Conservation (phyloP, 345 rosid species). For the Populus pruinosa region DNA sequence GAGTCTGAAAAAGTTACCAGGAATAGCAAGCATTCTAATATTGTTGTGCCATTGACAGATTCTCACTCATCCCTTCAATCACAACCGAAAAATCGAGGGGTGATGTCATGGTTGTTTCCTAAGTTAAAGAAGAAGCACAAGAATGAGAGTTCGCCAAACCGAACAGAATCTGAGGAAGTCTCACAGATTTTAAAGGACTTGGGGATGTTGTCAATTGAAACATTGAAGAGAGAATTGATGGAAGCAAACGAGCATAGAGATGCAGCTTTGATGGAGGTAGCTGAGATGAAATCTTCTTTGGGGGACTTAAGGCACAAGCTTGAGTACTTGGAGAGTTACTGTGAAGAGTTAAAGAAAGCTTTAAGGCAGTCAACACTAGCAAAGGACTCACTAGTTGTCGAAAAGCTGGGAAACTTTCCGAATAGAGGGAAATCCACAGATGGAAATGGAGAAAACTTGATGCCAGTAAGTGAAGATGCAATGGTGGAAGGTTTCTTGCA, state of each 20-base stretch:
- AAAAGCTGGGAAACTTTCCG: slow-evolving; percentile 31
- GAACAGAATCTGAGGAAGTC: slow-evolving; percentile 75
- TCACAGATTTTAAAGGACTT: slow-evolving; percentile 62
- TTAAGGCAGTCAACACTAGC: slow-evolving; percentile 56
- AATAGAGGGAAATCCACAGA: slow-evolving; percentile 38
- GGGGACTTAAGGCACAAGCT: slow-evolving; percentile 73
- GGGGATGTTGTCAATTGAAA: slow-evolving; percentile 52
- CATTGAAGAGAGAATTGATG: slow-evolving; percentile 63
- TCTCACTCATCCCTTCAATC: slow-evolving; percentile 57
- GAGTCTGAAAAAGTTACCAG: slow-evolving; percentile 38
- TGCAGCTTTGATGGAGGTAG: slow-evolving; percentile 64
- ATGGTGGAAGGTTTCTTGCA: slow-evolving; percentile 93
- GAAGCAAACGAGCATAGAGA: slow-evolving; percentile 79
- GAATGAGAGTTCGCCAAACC: slow-evolving; percentile 53
- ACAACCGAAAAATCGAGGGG: slow-evolving; percentile 56
- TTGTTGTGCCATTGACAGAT: slow-evolving; percentile 69
- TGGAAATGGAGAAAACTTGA: slow-evolving; percentile 32
- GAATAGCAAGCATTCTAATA: slow-evolving; percentile 56
- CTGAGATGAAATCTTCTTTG: slow-evolving; percentile 74
- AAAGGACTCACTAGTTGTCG: slow-evolving; percentile 29
- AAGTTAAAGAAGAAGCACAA: slow-evolving; percentile 72
- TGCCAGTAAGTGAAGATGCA: slow-evolving; percentile 85
- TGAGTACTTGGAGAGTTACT: slow-evolving; percentile 75
- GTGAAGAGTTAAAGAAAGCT: slow-evolving; percentile 78
- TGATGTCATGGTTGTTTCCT: slow-evolving; percentile 81